Conservation (phyloP, 148 eudicot species). For the Camellia lanceoleosa region DNA sequence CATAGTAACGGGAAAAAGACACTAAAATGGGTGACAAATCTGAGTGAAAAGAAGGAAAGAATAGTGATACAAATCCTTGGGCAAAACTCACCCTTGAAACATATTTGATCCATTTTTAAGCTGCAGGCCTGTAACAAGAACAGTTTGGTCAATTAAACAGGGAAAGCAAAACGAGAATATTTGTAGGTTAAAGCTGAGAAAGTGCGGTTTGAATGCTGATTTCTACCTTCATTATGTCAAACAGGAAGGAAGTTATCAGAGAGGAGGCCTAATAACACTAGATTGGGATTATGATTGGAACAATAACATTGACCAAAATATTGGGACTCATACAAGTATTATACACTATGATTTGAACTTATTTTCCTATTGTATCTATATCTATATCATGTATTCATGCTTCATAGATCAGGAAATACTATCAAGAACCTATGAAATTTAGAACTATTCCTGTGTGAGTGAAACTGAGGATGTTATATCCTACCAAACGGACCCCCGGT, state of each 20-base stretch:
- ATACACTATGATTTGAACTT: too few relatives aligned
- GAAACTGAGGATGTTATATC: slow-evolving; percentile 42
- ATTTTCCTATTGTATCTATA: too few relatives aligned
- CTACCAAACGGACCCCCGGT: slow-evolving; percentile 37
- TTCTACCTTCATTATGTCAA: background rate
- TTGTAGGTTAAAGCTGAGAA: background rate
- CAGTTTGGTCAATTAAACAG: background rate
- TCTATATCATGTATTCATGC: too few relatives aligned
- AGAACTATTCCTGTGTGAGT: slow-evolving; percentile 44
- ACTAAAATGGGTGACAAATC: too few relatives aligned
- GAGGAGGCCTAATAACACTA: slow-evolving; percentile 49
- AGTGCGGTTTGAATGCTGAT: too few relatives aligned
- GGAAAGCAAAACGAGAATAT: background rate
- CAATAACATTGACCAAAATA: slow-evolving; percentile 49
- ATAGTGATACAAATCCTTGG: too few relatives aligned
- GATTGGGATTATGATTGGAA: slow-evolving; percentile 50
- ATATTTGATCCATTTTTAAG: background rate
- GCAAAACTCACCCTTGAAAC: too few relatives aligned
- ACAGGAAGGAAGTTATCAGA: slow-evolving; percentile 51
- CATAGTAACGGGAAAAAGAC: too few relatives aligned
- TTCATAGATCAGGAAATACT: slow-evolving; percentile 26
- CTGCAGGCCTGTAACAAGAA: background rate
- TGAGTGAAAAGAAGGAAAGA: too few relatives aligned
- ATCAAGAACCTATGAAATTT: slow-evolving; percentile 44
- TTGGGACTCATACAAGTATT: slow-evolving; percentile 46